Evolutionary conservation across 129 eudicot genomes (phyloP).

Genomic region (Arctium minus): DNA sequence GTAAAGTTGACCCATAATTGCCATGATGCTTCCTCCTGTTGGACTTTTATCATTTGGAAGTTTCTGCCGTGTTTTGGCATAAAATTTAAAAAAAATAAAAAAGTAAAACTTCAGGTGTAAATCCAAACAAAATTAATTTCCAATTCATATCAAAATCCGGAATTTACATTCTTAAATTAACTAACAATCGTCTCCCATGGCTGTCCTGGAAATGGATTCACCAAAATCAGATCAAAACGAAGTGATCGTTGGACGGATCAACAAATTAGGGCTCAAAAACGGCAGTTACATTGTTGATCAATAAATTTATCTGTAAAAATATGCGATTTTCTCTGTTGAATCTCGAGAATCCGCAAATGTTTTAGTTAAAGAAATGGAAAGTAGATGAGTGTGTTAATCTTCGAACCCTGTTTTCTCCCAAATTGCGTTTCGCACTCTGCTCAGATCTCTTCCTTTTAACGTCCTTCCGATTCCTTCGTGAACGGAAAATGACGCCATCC

Average conservation of each 20-base stretch:
- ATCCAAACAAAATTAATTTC: neutral
- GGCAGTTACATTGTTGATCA: slow-evolving; percentile 13
- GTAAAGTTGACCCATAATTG: slow-evolving; percentile 11
- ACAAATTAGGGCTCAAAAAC: slow-evolving; percentile 7
- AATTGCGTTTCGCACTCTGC: slow-evolving; percentile 71
- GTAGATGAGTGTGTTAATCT: slow-evolving; percentile 31
- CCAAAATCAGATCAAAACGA: neutral
- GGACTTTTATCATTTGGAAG: neutral
- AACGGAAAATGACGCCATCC: slow-evolving; percentile 70
- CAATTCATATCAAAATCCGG: slow-evolving; percentile 25
- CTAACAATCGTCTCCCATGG: slow-evolving; percentile 24
- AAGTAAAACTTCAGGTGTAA: neutral
- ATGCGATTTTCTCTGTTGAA: neutral
- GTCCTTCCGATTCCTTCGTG: slow-evolving; percentile 89
- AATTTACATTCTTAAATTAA: slow-evolving; percentile 27
- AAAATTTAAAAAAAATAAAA: neutral
- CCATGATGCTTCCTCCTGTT: slow-evolving; percentile 7
- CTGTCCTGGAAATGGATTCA: neutral
- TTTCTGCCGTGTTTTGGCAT: neutral
- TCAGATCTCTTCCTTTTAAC: slow-evolving; percentile 80
- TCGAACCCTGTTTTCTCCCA: slow-evolving; percentile 75
- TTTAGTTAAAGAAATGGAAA: neutral
- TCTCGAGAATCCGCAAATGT: neutral
- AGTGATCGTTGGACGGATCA: neutral
- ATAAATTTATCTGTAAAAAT: slow-evolving; percentile 7